Evolutionary conservation across 345 rosid genomes (phyloP).

Genomic region (Arabidopsis arenosa): DNA sequence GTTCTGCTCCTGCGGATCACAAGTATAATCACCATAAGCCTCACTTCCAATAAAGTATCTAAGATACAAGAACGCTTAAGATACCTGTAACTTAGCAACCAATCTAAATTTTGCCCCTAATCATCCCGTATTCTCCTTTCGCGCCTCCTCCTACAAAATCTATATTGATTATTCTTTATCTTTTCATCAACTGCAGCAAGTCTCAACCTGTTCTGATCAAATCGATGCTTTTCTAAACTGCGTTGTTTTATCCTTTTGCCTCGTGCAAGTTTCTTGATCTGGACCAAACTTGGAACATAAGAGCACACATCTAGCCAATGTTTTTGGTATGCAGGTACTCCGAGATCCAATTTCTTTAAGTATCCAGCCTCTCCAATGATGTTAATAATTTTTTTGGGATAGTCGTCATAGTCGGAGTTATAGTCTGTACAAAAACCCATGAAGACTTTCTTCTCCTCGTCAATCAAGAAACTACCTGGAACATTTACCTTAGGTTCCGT

Average conservation of each 20-base stretch:
- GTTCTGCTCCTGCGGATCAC: constrained; percentile 19
- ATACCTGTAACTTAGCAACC: constrained; percentile 42
- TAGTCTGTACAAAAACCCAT: neutral
- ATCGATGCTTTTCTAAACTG: neutral
- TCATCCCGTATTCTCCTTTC: too few species aligned
- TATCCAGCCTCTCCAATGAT: neutral
- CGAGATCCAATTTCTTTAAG: neutral
- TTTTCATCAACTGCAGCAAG: too few species aligned
- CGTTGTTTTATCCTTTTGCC: neutral
- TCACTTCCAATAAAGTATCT: neutral
- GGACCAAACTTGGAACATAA: neutral
- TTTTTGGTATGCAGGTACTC: too few species aligned
- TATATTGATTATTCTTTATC: too few species aligned
- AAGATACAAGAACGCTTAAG: neutral
- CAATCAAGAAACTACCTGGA: neutral
- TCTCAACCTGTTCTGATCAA: too few species aligned
- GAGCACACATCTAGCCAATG: too few species aligned
- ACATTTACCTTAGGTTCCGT: neutral
- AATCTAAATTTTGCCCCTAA: neutral
- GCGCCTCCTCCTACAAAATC: too few species aligned
- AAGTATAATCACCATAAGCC: constrained; percentile 11
- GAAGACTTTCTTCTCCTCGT: neutral
- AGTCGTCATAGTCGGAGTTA: too few species aligned
- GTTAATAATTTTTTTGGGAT: neutral
- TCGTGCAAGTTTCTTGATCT: neutral